A percentile compares a stretch with the other conserved stretches of the same genome.
These are phyloP conservation scores for Vitis hybrid DNA, from an alignment of 177 flowering plant species.

Conservation along the genomic window DNA sequence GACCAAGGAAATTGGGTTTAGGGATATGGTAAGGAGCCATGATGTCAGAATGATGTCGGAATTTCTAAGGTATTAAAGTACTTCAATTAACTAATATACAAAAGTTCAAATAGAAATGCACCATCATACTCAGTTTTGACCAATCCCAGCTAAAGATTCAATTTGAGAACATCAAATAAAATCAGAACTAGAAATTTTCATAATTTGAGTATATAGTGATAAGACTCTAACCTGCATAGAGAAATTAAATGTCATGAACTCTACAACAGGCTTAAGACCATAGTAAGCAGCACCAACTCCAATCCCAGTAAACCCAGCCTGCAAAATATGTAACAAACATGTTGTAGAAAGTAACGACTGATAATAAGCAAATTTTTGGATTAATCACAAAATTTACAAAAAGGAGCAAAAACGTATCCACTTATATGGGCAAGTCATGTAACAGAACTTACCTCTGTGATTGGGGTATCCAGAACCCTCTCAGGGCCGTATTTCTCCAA, in stretches of 20 bases:
- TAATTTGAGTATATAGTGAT: neutral
- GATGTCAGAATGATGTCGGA: too few relatives aligned
- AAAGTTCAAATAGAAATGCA: too few relatives aligned
- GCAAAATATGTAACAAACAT: slow-evolving; percentile 4
- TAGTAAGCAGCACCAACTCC: slow-evolving; percentile 98
- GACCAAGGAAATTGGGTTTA: too few relatives aligned
- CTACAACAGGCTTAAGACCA: slow-evolving; percentile 85
- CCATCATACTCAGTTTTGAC: too few relatives aligned
- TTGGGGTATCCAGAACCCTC: slow-evolving; percentile 53
- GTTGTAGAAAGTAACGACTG: neutral
- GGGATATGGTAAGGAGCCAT: too few relatives aligned
- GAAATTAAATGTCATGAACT: slow-evolving; percentile 99
- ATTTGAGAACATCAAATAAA: neutral
- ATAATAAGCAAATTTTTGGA: neutral
- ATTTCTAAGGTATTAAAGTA: too few relatives aligned
- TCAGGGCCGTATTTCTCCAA: slow-evolving; percentile 61
- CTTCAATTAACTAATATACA: too few relatives aligned
- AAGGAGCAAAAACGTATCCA: neutral
- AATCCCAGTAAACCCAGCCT: slow-evolving; percentile 99
- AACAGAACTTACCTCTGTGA: slow-evolving; percentile 40
- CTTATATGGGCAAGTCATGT: neutral
- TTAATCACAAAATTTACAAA: neutral
- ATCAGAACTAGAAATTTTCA: neutral
- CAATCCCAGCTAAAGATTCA: too few relatives aligned
- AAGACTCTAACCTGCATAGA: slow-evolving; percentile 84